Percentiles rank a stretch among this genome's conserved stretches.
These are phyloP conservation scores for Pestalotiopsis fici DNA, from an alignment of 2,329 filamentous ascomycete genomes.

Conservation along the genomic window DNA sequence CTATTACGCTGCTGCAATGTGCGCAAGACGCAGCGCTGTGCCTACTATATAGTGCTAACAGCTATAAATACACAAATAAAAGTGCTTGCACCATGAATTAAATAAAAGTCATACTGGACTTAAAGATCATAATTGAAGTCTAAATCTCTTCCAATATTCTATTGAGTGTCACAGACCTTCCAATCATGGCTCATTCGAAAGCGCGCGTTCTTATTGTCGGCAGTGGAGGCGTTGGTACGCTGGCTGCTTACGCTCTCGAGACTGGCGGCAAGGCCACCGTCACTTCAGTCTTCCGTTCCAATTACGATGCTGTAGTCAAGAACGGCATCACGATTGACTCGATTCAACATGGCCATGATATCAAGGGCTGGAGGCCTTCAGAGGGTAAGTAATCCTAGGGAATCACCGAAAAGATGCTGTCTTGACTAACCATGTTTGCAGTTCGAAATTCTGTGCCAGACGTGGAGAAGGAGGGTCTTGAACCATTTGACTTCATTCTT, in stretches of 20 bases:
- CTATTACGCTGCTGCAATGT: too few relatives aligned
- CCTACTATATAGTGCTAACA: too few relatives aligned
- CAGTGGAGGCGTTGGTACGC: slow-evolving; percentile 56
- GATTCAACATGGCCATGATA: slow-evolving; percentile 49
- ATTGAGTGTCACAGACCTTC: not conserved
- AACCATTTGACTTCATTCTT: slow-evolving; percentile 56
- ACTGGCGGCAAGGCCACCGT: slow-evolving; percentile 49
- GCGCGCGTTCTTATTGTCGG: slow-evolving; percentile 53
- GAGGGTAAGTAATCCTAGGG: not conserved
- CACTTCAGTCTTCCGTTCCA: slow-evolving; percentile 57
- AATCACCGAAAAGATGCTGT: not conserved
- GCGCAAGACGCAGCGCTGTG: too few relatives aligned
- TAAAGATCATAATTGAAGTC: too few relatives aligned
- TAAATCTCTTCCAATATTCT: not conserved
- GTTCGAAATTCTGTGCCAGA: slow-evolving; percentile 51
- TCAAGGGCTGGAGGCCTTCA: slow-evolving; percentile 50
- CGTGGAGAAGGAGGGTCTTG: slow-evolving; percentile 30
- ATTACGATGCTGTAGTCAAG: slow-evolving; percentile 46
- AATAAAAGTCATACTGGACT: too few relatives aligned
- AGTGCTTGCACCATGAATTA: too few relatives aligned
- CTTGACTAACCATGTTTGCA: slow-evolving; percentile 18
- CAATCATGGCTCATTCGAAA: slow-evolving; percentile 23
- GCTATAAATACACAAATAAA: too few relatives aligned
- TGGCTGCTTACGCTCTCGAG: slow-evolving; percentile 57
- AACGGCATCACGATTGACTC: slow-evolving; percentile 57